Evolutionary conservation across 805 yeast species (phyloP), one percentile per base, ranked within the genome.

Genomic region (Pichia rugopelliculosa): DNA sequence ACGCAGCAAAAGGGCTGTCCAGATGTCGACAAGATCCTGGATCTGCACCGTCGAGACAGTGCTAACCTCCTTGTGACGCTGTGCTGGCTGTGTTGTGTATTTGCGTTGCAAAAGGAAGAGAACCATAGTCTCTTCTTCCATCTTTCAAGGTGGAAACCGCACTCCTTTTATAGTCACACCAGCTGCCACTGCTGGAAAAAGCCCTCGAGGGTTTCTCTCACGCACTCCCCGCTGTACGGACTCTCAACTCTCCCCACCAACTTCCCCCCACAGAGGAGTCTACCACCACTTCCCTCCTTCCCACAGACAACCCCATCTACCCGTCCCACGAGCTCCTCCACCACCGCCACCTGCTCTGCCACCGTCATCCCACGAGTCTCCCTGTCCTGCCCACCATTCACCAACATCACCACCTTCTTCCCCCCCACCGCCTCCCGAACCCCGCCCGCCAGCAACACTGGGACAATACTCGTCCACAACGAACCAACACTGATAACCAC

Each of bases 401-500:
- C 15, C n/a, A 41, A 27, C 18, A 36, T 2, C 15, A 23, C 18
- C 39, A 26, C 42, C 15, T 15, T 15, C 30, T n/a, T 18, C 15
- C 7, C 30, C 23, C 4, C 49, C 23, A 86, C 75, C 0, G 88
- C 81, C 33, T 73, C 73, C 0, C 90, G 90, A 8, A 86, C 73
- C 2, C 95, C 95, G 44, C 78, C 78, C 3, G 87, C 67, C 9
- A 87, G 75, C 7, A 88, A 66, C 0, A 88, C 80, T 0, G 98
- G 97, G 3, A 88, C 67, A 7, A 85, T 79, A 44, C 96, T 86
- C 0, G 98, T 90, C 83, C 86, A 85, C 34, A 90, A 68, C 1
- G 95, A 85, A 1, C 98, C 97, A 47, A 90, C 85, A 0, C 95
- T 85, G 59, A 81, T 87, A 0, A 90, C 69, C 0, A 89, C 66